Percentiles rank a stretch among this genome's conserved stretches.
Evolutionary conservation across 441 rosid genomes (phyloP).

Genomic region (Bocquillonia castaneifolia): DNA sequence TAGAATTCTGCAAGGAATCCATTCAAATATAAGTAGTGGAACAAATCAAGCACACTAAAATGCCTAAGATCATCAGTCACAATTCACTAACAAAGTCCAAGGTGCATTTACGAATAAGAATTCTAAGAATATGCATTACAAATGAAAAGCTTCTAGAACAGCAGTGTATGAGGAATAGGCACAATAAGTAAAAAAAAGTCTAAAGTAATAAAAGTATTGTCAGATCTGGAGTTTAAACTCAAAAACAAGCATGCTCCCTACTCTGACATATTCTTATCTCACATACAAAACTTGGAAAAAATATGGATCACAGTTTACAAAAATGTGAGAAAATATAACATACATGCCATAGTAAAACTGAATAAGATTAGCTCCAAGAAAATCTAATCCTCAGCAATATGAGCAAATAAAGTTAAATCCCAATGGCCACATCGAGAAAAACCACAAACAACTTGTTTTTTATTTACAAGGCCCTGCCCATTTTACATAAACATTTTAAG

Average conservation of each 20-base stretch:
- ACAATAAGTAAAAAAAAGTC: too few relatives aligned
- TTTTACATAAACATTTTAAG: background rate
- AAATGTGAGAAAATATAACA: too few relatives aligned
- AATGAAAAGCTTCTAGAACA: background rate
- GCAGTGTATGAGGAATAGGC: too few relatives aligned
- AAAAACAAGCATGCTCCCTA: background rate
- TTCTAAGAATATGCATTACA: background rate
- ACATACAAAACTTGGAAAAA: background rate
- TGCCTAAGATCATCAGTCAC: constrained; percentile 16
- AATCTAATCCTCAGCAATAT: background rate
- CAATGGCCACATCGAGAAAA: background rate
- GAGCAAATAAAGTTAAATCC: background rate
- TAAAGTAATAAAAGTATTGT: too few relatives aligned
- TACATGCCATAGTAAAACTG: background rate
- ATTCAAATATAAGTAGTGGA: constrained; percentile 20
- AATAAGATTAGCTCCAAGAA: background rate
- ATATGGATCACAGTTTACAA: background rate
- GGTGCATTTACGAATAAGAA: background rate
- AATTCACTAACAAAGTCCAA: constrained; percentile 11
- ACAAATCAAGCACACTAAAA: constrained; percentile 14
- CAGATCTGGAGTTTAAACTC: background rate
- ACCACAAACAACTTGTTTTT: background rate
- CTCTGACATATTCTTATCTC: background rate
- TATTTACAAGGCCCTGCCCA: background rate
- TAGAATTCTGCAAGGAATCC: constrained; percentile 59